phyloP scores from a whole-genome alignment of 129 eudicot genomes.

The Artemisia annua region DNA sequence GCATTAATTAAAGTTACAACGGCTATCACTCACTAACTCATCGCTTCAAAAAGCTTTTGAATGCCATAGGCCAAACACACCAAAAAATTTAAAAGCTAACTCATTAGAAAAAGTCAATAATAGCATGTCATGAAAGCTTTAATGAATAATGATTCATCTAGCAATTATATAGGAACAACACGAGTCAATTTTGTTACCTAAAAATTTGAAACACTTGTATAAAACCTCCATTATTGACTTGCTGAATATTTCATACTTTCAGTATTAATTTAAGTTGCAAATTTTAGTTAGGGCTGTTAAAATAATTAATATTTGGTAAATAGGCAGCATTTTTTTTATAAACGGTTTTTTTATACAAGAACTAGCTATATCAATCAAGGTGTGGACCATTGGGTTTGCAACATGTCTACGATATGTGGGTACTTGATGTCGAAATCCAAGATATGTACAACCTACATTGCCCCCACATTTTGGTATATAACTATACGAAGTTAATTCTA shows the following conservation, averaged over 20 bases:
- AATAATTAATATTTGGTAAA: conserved; percentile 15
- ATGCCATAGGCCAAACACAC: too few relatives aligned
- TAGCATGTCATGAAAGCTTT: too few relatives aligned
- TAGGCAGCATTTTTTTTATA: conserved; percentile 8
- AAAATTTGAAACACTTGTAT: too few relatives aligned
- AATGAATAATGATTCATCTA: too few relatives aligned
- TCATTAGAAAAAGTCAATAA: too few relatives aligned
- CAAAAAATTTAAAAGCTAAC: too few relatives aligned
- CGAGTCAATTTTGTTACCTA: too few relatives aligned
- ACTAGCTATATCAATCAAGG: conserved; percentile 3
- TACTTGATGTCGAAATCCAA: conserved; percentile 17
- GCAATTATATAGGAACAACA: too few relatives aligned
- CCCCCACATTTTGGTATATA: conserved; percentile 13
- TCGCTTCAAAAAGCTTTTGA: too few relatives aligned
- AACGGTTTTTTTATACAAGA: conserved; percentile 1
- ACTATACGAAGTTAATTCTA: conserved; percentile 8
- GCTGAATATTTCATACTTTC: neutral
- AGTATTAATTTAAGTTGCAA: neutral
- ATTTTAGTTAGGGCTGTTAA: conserved; percentile 25
- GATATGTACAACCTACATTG: neutral
- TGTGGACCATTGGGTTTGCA: conserved; percentile 16
- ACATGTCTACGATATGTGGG: conserved; percentile 13
- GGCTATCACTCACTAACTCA: too few relatives aligned
- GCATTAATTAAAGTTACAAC: too few relatives aligned
- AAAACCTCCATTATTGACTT: neutral